Percentiles rank a stretch among this genome's conserved stretches.
These are phyloP conservation scores for Thraustochytrium striatum DNA, from an alignment of 352 stramenopile genomes.

Conservation along the genomic window DNA sequence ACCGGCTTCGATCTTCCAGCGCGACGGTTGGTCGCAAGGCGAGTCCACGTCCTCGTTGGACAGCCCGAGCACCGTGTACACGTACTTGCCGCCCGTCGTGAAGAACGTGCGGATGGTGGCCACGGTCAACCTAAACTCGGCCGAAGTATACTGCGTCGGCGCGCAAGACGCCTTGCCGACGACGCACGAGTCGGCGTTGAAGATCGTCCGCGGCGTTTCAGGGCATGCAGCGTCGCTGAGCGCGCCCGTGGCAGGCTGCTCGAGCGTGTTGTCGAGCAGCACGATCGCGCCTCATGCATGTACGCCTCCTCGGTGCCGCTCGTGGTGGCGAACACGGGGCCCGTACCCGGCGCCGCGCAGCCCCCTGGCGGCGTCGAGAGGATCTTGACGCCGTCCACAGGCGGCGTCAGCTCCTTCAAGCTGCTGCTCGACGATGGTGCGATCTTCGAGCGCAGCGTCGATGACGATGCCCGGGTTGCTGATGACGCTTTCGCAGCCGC, in stretches of 20 bases:
- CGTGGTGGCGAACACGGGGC: neutral
- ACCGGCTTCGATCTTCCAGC: neutral
- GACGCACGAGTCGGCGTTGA: slow-evolving; percentile 49
- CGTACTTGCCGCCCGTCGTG: neutral
- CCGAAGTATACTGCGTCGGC: slow-evolving; percentile 1
- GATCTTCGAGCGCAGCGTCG: neutral
- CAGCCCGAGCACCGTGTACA: slow-evolving; percentile 48
- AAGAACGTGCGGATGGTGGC: slow-evolving; percentile 26
- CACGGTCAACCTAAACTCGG: neutral
- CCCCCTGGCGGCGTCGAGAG: neutral
- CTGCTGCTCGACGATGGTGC: neutral
- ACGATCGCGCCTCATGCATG: neutral
- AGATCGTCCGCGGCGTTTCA: slow-evolving; percentile 39
- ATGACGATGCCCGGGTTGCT: neutral
- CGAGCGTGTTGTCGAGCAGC: neutral
- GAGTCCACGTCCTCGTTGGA: neutral
- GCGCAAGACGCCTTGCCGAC: slow-evolving; percentile 17
- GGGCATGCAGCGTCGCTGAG: slow-evolving; percentile 4
- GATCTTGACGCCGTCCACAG: neutral
- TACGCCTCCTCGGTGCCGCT: neutral
- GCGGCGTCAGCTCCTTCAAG: neutral
- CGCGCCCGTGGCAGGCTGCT: neutral
- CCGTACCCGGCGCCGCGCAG: neutral
- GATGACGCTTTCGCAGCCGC: neutral
- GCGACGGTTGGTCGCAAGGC: neutral